These are phyloP conservation scores for Hypomontagnella submonticulosa DNA, from an alignment of 495 filamentous ascomycete genomes.

Conservation along the genomic window DNA sequence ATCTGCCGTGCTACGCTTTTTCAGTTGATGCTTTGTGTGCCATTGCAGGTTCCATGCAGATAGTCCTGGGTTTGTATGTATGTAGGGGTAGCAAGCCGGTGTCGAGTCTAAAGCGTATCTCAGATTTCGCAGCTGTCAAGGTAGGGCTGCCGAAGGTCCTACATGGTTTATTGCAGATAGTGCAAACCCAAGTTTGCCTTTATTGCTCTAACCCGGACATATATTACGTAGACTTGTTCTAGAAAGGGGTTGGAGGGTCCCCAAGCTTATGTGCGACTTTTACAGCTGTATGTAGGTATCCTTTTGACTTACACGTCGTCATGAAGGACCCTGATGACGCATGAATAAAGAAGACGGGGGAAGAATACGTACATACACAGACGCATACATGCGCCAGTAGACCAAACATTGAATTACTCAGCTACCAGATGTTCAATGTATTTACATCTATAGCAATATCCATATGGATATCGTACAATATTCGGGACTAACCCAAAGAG, in stretches of 20 bases:
- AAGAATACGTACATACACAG: neutral
- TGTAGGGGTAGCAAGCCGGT: neutral
- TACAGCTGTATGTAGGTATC: conserved; percentile 17
- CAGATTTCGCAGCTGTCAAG: conserved; percentile 37
- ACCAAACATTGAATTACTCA: conserved; percentile 4
- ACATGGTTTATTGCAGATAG: conserved; percentile 9
- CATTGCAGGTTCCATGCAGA: conserved; percentile 34
- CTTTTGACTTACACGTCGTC: conserved; percentile 15
- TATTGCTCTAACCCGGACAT: conserved; percentile 1
- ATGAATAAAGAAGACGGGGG: conserved; percentile 18
- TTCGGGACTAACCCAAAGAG: conserved; percentile 32
- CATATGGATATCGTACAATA: neutral
- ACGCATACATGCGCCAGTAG: neutral
- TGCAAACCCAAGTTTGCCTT: conserved; percentile 27
- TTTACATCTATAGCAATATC: neutral
- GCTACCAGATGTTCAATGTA: neutral
- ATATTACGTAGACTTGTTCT: conserved; percentile 31
- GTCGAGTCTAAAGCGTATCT: conserved; percentile 28
- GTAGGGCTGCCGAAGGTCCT: conserved; percentile 30
- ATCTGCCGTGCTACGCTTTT: conserved; percentile 13
- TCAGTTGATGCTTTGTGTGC: conserved; percentile 19
- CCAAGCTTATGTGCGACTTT: conserved; percentile 22
- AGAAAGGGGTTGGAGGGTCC: conserved; percentile 23
- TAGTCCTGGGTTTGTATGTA: conserved; percentile 16
- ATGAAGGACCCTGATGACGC: conserved; percentile 38